Evolutionary conservation across 2,329 filamentous ascomycete genomes (phyloP), one percentile per base, ranked within the genome.

Genomic region (Dactylellina sp.): DNA sequence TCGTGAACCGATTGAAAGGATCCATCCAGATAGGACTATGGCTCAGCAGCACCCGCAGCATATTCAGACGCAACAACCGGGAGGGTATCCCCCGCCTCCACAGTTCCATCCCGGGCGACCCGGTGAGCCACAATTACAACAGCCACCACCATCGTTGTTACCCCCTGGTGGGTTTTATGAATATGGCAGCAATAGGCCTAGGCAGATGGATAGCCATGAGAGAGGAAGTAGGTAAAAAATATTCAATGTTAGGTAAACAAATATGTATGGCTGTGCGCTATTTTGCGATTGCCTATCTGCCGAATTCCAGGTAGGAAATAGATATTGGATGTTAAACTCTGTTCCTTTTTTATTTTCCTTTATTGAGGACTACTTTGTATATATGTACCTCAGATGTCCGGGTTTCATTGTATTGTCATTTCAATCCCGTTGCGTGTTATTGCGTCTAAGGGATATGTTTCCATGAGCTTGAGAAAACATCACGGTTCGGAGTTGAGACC

Each of bases 201-300:
- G 68, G 28, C 68, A 72, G 32, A 72, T 65, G 68, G 68, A 72
- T 61, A 72, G 68, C 25, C 60, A 72, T 55, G 68, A 72, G 44
- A 59, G 68, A 53, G 68, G 59, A 11, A 65, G 42, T 22, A 53
- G 60, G 42, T 72, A 50, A 40, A 11, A 20, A 25, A 2, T 49
- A 14, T 49, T 46, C n/a, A n/a, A n/a, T n/a, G n/a, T n/a, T n/a
- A n/a, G n/a, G n/a, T n/a, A n/a, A n/a, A n/a, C n/a, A n/a, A n/a
- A n/a, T n/a, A n/a, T n/a, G n/a, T n/a, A n/a, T n/a, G n/a, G n/a
- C n/a, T n/a, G n/a, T n/a, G n/a, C n/a, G n/a, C n/a, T n/a, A n/a
- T n/a, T n/a, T n/a, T n/a, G n/a, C n/a, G n/a, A n/a, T n/a, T n/a
- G n/a, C n/a, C n/a, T n/a, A n/a, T n/a, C n/a, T n/a, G n/a, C n/a